Conservation (phyloP, 768 basidiomycete species). For the Termitomyces sp. region DNA sequence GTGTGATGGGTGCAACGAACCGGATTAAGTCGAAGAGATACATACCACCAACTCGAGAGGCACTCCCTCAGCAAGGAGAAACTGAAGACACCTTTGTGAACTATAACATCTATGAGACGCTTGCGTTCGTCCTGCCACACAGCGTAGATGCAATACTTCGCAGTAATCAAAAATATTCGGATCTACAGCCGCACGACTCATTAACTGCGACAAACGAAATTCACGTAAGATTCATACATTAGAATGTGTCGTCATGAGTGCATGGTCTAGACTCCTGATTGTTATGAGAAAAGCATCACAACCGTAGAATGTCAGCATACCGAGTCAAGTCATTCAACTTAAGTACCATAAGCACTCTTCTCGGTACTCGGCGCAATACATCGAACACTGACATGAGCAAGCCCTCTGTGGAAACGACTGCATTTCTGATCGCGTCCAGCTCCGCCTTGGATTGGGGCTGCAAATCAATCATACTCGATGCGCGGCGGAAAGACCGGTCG, state of each 20-base stretch:
- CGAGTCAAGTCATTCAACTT: conserved; percentile 84
- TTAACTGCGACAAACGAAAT: background rate
- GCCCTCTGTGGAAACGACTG: conserved; percentile 80
- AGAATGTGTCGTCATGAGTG: conserved; percentile 84
- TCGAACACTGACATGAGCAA: conserved; percentile 82
- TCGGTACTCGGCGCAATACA: conserved; percentile 79
- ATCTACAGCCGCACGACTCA: conserved; percentile 32
- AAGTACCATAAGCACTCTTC: conserved; percentile 77
- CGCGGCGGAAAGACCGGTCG: conserved; percentile 45
- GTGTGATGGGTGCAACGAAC: background rate
- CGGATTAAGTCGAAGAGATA: conserved; percentile 2
- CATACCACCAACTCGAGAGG: conserved; percentile 67
- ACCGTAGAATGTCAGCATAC: conserved; percentile 22
- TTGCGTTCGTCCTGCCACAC: conserved; percentile 70
- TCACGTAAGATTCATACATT: conserved; percentile 34
- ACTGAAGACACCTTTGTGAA: conserved; percentile 44
- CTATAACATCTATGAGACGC: conserved; percentile 39
- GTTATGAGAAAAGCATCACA: conserved; percentile 2
- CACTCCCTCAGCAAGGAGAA: conserved; percentile 42
- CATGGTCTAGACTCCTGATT: conserved; percentile 70
- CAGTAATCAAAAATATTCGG: conserved; percentile 88
- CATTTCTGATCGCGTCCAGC: conserved; percentile 73
- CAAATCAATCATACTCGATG: conserved; percentile 73
- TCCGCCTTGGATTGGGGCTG: conserved; percentile 69
- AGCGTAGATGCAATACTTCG: conserved; percentile 78